These are phyloP conservation scores for Fusarium neocosmosporiellum DNA, from an alignment of 2,329 filamentous ascomycete species.

Conservation along the genomic window DNA sequence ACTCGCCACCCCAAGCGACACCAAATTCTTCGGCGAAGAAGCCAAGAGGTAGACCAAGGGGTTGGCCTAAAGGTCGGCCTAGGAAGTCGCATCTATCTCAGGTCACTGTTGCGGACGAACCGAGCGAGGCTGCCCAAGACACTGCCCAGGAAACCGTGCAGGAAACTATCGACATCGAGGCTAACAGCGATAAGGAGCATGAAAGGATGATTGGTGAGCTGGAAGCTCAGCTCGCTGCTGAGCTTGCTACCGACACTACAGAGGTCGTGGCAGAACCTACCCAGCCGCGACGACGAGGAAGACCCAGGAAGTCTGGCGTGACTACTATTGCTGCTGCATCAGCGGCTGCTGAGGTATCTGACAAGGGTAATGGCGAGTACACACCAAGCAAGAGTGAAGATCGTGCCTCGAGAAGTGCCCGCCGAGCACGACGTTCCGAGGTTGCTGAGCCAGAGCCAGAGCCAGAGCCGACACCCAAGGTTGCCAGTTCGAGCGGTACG, in stretches of 20 bases:
- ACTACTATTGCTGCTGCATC: conserved; percentile 39
- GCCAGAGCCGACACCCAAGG: conserved; percentile 5
- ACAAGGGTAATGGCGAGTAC: background rate
- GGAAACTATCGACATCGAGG: background rate
- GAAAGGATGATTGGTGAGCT: conserved; percentile 30
- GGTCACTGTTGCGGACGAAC: conserved; percentile 8
- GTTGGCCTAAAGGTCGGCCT: conserved; percentile 44
- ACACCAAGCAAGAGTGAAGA: conserved; percentile 1
- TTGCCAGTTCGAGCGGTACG: conserved; percentile 26
- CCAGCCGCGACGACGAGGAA: conserved; percentile 37
- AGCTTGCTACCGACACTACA: conserved; percentile 16
- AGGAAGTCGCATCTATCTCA: conserved; percentile 39
- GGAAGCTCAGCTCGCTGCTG: conserved; percentile 29
- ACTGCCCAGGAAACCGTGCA: background rate
- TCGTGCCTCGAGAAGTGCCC: conserved; percentile 32
- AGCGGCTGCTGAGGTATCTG: background rate
- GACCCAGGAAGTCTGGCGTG: conserved; percentile 43
- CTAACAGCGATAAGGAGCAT: conserved; percentile 29
- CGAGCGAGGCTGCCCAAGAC: background rate
- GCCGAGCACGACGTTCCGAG: conserved; percentile 39
- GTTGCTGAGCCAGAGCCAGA: conserved; percentile 3
- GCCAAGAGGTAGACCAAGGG: conserved; percentile 39
- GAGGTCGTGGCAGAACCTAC: background rate
- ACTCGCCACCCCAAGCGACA: background rate
- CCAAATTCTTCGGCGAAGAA: conserved; percentile 21